Evolutionary conservation across 306 rosid species (phyloP), one percentile per base, ranked within the genome.

Genomic region (Mimosa pudica): DNA sequence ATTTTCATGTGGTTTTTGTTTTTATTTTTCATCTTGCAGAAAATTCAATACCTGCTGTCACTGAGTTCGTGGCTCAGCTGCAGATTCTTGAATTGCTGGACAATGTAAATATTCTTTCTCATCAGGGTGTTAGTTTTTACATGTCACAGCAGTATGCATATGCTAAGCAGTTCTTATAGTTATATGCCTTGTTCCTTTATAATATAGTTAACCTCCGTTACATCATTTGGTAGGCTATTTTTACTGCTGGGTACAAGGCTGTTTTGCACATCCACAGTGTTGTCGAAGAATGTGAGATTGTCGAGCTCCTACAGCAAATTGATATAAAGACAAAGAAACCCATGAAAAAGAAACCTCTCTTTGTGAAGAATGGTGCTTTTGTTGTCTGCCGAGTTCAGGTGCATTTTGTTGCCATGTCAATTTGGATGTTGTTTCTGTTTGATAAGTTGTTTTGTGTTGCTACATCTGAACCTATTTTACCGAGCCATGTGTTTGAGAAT

Each of bases 171-270:
- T 65, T 36, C 70, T 14, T 64, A 38, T 5, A 38, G 42, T 38
- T 38, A 2, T 7, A 65, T 36, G 44, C 70, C 20, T 73, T 51
- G 35, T 69, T 75, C 71, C 54, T 45, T 24, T 77, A 45, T 62
- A 44, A 75, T 71, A 36, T 16, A 49, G 48, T 41, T 74, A 76
- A 83, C 80, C 9, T 75, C 62, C 84, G 69, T 73, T 33, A 9
- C 44, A 41, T 77, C 20, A 70, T 16, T 13, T 47, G 80, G 55
- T 66, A 96, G 99, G 99, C 99, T 74, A 96, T 96, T 80, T 96
- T 96, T 84, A 96, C 99, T n/a, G 98, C 98, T 85, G 99, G 99
- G 35, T 96, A 96, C 84, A 93, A 93, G 82, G 99, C 99, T 82
- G 89, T 96, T 78, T 81, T 96, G 88, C 99, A 96, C 81, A 84